Conservation (phyloP, 352 stramenopile species). For the Blastocystis sp. region DNA sequence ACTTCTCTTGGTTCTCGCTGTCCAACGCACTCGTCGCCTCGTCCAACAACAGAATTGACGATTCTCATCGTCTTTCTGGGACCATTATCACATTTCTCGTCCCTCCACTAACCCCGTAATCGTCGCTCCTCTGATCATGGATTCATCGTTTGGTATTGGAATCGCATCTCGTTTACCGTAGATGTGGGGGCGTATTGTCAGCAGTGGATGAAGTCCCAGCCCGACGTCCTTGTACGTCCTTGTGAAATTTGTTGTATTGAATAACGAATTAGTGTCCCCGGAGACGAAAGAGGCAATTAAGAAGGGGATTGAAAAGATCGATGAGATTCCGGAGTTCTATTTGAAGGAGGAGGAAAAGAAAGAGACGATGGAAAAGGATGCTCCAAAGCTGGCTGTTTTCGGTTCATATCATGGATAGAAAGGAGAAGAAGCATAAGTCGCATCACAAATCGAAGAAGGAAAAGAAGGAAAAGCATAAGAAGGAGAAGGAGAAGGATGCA, state of each 20-base stretch:
- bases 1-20: neutral
- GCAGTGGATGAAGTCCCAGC: constrained; percentile 11
- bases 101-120: neutral
- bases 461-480: constrained; percentile 25
- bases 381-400: neutral
- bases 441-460: neutral
- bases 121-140: neutral
- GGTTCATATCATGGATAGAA: too few relatives aligned
- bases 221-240: neutral
- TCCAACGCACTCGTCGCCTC: too few relatives aligned
- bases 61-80: neutral
- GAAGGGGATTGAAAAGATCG: neutral
- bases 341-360: constrained; percentile 13
- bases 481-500: constrained; percentile 3
- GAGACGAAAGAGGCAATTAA: constrained; percentile 49
- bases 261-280: constrained; percentile 49
- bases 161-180: neutral
- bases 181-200: constrained; percentile 61
- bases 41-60: neutral
- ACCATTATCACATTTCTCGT: neutral
- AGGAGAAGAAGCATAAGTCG: constrained; percentile 2
- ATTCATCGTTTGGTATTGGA: constrained; percentile 19
- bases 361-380: neutral
- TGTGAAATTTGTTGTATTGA: neutral
- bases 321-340: constrained; percentile 38